Evolutionary conservation across 2,329 filamentous ascomycete species (phyloP).

Genomic region (Colletotrichum sansevieriae): DNA sequence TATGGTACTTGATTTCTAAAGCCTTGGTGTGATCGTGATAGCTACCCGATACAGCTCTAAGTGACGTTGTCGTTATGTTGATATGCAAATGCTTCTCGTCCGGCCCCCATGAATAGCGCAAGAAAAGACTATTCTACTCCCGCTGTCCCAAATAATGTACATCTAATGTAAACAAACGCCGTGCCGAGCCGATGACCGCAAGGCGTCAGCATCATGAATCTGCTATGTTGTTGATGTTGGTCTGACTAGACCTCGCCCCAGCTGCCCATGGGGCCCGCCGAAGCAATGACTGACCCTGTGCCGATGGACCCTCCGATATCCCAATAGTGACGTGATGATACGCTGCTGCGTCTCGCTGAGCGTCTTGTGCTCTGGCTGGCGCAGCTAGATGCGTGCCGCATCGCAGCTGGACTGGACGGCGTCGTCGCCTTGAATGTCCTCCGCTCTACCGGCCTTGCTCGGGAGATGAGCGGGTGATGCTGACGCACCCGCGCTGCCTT

Average conservation of each 20-base stretch:
- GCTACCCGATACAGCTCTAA: constrained; percentile 25
- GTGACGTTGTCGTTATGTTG: constrained; percentile 18
- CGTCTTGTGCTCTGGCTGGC: constrained; percentile 89
- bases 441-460: constrained; percentile 64
- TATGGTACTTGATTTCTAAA: constrained; percentile 1
- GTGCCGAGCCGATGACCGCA: background rate
- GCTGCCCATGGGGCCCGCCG: constrained; percentile 76
- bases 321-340: constrained; percentile 90
- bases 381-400: constrained; percentile 75
- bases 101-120: background rate
- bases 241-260: constrained; percentile 78
- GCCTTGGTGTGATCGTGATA: constrained; percentile 9
- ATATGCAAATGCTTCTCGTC: constrained; percentile 27
- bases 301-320: constrained; percentile 86
- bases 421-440: constrained; percentile 68
- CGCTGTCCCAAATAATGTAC: constrained; percentile 29
- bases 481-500: constrained; percentile 88
- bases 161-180: constrained; percentile 24
- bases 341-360: constrained; percentile 75
- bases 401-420: constrained; percentile 61
- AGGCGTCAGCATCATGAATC: background rate
- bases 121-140: constrained; percentile 8
- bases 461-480: constrained; percentile 86
- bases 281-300: constrained; percentile 78
- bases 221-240: constrained; percentile 3